These are phyloP conservation scores for Hemileia vastatrix DNA, from an alignment of 1,284 basidiomycete genomes.

Conservation along the genomic window DNA sequence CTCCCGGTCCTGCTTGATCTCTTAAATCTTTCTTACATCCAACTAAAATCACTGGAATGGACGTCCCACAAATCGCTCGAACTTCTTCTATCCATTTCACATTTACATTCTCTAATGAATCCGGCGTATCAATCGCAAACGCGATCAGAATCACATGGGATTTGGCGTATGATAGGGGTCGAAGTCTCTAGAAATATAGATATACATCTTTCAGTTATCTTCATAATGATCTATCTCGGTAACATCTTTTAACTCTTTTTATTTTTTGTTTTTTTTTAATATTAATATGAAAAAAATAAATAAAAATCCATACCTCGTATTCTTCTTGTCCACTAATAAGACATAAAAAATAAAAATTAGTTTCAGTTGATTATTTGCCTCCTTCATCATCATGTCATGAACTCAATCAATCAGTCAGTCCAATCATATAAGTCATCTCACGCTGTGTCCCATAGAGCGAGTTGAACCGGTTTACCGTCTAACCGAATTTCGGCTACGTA, in stretches of 20 bases:
- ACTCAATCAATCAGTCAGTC: no score
- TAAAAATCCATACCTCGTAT: constrained; percentile 63
- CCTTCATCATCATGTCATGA: no score
- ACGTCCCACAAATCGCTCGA: constrained; percentile 68
- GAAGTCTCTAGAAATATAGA: constrained; percentile 56
- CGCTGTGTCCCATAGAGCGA: constrained; percentile 97
- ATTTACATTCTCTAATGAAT: constrained; percentile 88
- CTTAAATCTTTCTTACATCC: constrained; percentile 43
- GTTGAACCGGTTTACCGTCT: constrained; percentile 90
- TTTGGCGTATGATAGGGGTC: constrained; percentile 93
- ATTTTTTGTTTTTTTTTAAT: no score
- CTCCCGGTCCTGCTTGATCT: constrained; percentile 27
- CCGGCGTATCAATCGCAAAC: constrained; percentile 89
- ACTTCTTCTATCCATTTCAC: constrained; percentile 99
- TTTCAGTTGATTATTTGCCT: no score
- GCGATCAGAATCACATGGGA: constrained; percentile 98
- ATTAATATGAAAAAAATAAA: no score
- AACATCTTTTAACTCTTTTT: no score
- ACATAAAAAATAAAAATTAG: constrained; percentile 3
- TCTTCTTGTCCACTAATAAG: constrained; percentile 74
- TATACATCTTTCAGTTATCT: neutral
- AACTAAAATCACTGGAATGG: constrained; percentile 51
- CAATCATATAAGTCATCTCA: no score
- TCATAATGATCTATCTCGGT: no score
- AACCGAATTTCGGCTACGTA: constrained; percentile 96